Conservation (phyloP, 2,329 filamentous ascomycete species). For the Hirsutella rhossiliensis region DNA sequence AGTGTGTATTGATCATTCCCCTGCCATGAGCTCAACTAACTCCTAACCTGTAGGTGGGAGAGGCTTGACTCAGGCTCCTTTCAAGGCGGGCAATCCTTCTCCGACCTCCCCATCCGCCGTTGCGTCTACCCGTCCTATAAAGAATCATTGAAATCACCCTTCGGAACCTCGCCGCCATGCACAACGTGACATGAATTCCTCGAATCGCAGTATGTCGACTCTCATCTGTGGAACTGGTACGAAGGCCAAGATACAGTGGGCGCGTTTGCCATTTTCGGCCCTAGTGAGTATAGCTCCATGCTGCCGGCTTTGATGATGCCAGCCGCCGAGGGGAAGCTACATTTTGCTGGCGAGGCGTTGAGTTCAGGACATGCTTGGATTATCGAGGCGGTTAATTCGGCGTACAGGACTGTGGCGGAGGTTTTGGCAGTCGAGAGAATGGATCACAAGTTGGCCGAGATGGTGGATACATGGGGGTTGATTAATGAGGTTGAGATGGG, state of each 20-base stretch:
- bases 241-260: constrained; percentile 10
- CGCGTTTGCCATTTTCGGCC: constrained; percentile 13
- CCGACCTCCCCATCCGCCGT: constrained; percentile 18
- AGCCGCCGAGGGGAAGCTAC: constrained; percentile 10
- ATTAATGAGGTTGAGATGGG: constrained; percentile 12
- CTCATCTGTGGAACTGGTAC: constrained; percentile 13
- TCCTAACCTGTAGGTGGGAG: constrained; percentile 8
- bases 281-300: constrained; percentile 10
- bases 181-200: constrained; percentile 12
- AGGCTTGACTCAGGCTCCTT: constrained; percentile 9
- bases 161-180: constrained; percentile 9
- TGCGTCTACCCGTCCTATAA: constrained; percentile 20
- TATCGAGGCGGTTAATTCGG: constrained; percentile 13
- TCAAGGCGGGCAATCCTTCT: constrained; percentile 12
- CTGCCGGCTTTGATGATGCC: constrained; percentile 12
- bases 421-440: constrained; percentile 7
- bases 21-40: not conserved
- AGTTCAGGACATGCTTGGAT: constrained; percentile 14
- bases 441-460: constrained; percentile 8
- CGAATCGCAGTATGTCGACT: constrained; percentile 7
- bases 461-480: constrained; percentile 8
- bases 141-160: constrained; percentile 9
- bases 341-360: constrained; percentile 13
- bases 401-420: constrained; percentile 9
- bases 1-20: constrained; percentile 5